Evolutionary conservation across 441 rosid species (phyloP).

Genomic region (Brassica hybrid): DNA sequence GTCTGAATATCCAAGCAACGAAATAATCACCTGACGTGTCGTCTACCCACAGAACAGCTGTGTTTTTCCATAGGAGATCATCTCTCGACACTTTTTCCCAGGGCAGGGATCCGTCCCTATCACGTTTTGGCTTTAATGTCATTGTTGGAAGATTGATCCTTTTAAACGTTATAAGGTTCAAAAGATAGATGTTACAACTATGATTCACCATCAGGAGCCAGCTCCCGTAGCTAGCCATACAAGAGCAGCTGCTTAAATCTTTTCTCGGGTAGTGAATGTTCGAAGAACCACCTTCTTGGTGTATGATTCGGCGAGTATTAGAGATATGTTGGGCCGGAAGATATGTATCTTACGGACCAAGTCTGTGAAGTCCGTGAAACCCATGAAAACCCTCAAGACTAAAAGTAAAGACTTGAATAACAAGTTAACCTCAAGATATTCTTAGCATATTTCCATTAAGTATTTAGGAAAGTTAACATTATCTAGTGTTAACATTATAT

Average conservation of each 20-base stretch:
- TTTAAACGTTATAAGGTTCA: background rate
- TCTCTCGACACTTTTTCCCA: background rate
- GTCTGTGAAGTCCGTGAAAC: too few species aligned
- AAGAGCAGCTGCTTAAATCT: background rate
- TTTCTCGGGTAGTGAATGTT: background rate
- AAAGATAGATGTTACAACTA: background rate
- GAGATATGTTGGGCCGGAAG: too few species aligned
- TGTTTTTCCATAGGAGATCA: background rate
- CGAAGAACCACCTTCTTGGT: background rate
- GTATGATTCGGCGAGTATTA: background rate
- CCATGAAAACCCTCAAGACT: too few species aligned
- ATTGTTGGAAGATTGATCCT: background rate
- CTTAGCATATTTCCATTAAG: too few species aligned
- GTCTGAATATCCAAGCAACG: constrained; percentile 14
- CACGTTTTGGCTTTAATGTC: background rate
- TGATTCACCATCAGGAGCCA: background rate
- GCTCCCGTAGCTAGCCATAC: background rate
- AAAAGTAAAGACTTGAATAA: too few species aligned
- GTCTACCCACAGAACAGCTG: constrained; percentile 25
- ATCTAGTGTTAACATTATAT: too few species aligned
- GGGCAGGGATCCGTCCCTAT: too few species aligned
- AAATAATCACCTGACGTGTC: background rate
- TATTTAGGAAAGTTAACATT: too few species aligned
- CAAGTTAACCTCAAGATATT: too few species aligned
- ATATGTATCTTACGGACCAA: too few species aligned